A percentile compares a stretch with the other conserved stretches of the same genome.
These are phyloP conservation scores for Candida verbasci DNA, from an alignment of 805 yeast genomes.

Conservation along the genomic window DNA sequence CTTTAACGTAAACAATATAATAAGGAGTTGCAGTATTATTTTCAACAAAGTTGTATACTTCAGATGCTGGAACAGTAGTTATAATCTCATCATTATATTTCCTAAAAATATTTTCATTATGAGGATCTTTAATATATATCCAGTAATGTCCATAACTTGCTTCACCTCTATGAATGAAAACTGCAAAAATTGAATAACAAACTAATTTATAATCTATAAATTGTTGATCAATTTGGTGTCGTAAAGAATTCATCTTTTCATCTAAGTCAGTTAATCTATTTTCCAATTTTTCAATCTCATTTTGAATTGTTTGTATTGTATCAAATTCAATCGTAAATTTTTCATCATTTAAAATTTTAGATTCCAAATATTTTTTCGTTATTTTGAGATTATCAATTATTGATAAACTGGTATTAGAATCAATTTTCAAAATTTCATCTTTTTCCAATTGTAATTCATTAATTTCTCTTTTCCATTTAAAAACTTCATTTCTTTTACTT, in stretches of 20 bases:
- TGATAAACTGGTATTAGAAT: constrained; percentile 30
- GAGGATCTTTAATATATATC: constrained; percentile 83
- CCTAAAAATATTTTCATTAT: constrained; percentile 60
- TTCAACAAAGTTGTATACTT: constrained; percentile 61
- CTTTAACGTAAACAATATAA: constrained; percentile 77
- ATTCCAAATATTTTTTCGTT: constrained; percentile 52
- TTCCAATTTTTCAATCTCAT: constrained; percentile 45
- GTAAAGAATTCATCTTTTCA: constrained; percentile 40
- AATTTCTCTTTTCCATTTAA: constrained; percentile 59
- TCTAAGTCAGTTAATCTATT: constrained; percentile 41
- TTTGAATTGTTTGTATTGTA: constrained; percentile 45
- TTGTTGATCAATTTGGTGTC: constrained; percentile 49
- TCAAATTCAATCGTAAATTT: constrained; percentile 35
- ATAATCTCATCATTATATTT: constrained; percentile 95
- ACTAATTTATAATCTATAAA: constrained; percentile 57
- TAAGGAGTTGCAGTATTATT: constrained; percentile 92
- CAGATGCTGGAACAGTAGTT: constrained; percentile 64
- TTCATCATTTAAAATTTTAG: constrained; percentile 34
- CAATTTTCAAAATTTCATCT: constrained; percentile 37
- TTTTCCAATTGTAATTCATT: constrained; percentile 39
- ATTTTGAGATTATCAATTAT: constrained; percentile 44
- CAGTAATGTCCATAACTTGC: constrained; percentile 97
- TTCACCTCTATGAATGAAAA: constrained; percentile 92
- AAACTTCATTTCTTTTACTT: constrained; percentile 51
- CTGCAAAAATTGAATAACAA: constrained; percentile 83